Evolutionary conservation across 352 stramenopile genomes (phyloP), one percentile per base, ranked within the genome.

Genomic region (Pythium sp.): DNA sequence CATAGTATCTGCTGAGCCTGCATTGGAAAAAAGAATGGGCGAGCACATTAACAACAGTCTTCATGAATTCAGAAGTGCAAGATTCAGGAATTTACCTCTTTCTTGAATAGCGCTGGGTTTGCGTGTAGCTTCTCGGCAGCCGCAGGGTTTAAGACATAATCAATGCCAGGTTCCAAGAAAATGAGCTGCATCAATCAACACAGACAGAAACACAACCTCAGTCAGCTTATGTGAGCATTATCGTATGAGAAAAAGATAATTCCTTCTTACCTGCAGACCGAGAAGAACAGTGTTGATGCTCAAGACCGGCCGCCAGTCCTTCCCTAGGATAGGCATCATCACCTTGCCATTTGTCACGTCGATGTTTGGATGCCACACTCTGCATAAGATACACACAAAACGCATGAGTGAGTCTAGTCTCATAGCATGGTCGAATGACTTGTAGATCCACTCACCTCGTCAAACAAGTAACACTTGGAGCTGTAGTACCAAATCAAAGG

Each of bases 241-340:
- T 15, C 32, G 20, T 5, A 30, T 34, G 61, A 28, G 11, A 58
- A 28, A 11, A 53, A 56, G 32, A 66, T 20, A 32, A 49, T 22
- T 62, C 6, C 12, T 2, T 57, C 68, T 46, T 43, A 94, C 87
- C 80, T 95, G 88, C 9, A 95, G 71, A 9, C 86, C 88, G 2
- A 95, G 80, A 22, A 95, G 77, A 46, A 95, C 87, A 8, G 88
- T 90, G 65, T 93, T 95, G 74, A 95, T 94, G 38, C 79, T 93
- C 28, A 95, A 74, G 20, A 95, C 88, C 36, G 88, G 88, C 4
- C 88, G 82, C 88, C 88, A 95, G 69, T 95, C 88, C 20, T 86
- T 88, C 38, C 83, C 88, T 4, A 95, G 70, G 64, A 95, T 95
- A 36, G 88, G 71, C 75, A 95, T 92, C 88, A 95, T 95, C 53